Conservation (phyloP, 2,329 filamentous ascomycete genomes). For the Rhytidhysteron rufulum region DNA sequence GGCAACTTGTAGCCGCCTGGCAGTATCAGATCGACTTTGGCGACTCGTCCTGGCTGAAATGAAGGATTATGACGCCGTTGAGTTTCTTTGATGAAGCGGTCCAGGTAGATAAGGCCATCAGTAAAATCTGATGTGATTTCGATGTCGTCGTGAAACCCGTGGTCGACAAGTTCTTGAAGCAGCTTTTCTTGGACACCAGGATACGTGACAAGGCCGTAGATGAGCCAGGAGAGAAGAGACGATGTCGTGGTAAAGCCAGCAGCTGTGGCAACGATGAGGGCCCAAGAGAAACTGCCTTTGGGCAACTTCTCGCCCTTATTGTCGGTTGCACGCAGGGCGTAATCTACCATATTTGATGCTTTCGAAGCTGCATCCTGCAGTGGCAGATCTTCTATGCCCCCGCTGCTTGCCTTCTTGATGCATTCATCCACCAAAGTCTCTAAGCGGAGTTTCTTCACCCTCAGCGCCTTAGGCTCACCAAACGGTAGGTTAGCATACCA, state of each 20-base stretch:
- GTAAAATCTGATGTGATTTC: constrained; percentile 36
- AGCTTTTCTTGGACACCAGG: constrained; percentile 54
- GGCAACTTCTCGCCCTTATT: constrained; percentile 54
- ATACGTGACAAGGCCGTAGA: constrained; percentile 54
- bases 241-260: constrained; percentile 61
- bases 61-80: constrained; percentile 59
- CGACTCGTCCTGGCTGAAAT: constrained; percentile 57
- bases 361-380: constrained; percentile 36
- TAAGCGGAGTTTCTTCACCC: constrained; percentile 5
- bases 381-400: constrained; percentile 26
- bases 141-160: constrained; percentile 30
- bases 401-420: constrained; percentile 11
- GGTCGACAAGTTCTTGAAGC: constrained; percentile 53
- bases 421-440: constrained; percentile 13
- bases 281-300: constrained; percentile 35
- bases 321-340: constrained; percentile 52
- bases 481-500: constrained; percentile 59
- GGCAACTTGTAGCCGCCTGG: constrained; percentile 56
- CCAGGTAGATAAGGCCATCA: constrained; percentile 47
- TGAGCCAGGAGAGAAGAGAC: constrained; percentile 55
- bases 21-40: constrained; percentile 52
- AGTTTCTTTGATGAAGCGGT: constrained; percentile 59
- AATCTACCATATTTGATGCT: constrained; percentile 43
- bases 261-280: constrained; percentile 50
- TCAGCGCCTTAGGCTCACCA: constrained; percentile 46